phyloP scores from a whole-genome alignment of 331 rosid genomes.

The Rosa hybrid region DNA sequence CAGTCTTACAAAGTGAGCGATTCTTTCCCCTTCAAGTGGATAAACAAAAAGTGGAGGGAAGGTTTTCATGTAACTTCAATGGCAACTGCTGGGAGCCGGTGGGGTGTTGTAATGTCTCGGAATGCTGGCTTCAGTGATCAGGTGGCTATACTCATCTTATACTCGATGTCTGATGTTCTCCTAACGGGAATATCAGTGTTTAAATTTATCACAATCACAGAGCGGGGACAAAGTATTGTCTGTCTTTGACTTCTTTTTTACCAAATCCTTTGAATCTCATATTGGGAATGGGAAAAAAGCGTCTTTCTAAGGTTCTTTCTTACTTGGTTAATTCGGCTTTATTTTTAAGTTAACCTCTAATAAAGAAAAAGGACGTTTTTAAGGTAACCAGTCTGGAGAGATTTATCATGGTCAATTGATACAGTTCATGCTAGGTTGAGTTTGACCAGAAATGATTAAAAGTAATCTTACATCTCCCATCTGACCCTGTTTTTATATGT shows the following conservation, averaged over 20 bases:
- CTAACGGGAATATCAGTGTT: neutral
- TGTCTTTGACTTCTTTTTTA: neutral
- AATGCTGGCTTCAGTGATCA: constrained; percentile 92
- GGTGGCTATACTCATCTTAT: constrained; percentile 40
- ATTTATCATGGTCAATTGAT: neutral
- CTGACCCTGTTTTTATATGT: neutral
- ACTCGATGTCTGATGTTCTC: neutral
- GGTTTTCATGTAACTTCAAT: constrained; percentile 96
- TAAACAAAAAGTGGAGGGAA: constrained; percentile 96
- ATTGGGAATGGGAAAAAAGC: neutral
- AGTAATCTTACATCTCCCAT: neutral
- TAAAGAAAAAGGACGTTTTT: neutral
- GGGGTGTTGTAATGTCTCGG: constrained; percentile 99
- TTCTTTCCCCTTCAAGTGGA: constrained; percentile 97
- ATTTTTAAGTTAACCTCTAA: neutral
- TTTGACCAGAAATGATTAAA: neutral
- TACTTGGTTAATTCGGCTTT: too few relatives aligned
- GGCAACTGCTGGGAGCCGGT: constrained; percentile 95
- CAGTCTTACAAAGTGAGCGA: constrained; percentile 98
- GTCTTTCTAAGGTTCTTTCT: neutral
- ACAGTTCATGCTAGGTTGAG: neutral
- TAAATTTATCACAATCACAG: neutral
- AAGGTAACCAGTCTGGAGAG: neutral
- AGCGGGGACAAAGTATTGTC: neutral
- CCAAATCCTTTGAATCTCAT: neutral